Evolutionary conservation across 495 filamentous ascomycete genomes (phyloP).

Genomic region (Tetracladium marchalianum): DNA sequence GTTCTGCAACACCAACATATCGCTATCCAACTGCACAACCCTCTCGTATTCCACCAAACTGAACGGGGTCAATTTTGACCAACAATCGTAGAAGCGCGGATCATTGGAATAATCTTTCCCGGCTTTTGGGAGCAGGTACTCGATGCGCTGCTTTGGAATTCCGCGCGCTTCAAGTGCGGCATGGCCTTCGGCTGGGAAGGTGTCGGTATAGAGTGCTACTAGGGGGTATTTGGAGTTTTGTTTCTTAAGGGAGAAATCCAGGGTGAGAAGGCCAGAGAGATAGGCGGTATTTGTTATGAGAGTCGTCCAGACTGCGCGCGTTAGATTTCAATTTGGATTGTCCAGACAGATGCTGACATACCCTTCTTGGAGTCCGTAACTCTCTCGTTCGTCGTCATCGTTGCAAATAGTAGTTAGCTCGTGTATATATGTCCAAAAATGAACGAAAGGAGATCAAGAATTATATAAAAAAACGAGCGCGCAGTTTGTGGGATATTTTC

Average conservation of each 20-base stretch:
- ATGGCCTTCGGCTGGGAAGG: constrained; percentile 51
- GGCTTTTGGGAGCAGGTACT: constrained; percentile 49
- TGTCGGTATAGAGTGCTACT: constrained; percentile 67
- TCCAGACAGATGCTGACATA: neutral
- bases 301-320: constrained; percentile 56
- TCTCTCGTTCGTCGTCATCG: constrained; percentile 5
- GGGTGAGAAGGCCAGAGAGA: constrained; percentile 61
- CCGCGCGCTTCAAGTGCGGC: constrained; percentile 50
- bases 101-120: constrained; percentile 53
- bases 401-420: neutral
- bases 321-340: neutral
- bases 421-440: no score
- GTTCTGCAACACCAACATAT: constrained; percentile 68
- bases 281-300: constrained; percentile 70
- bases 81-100: constrained; percentile 71
- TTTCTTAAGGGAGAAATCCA: constrained; percentile 55
- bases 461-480: no score
- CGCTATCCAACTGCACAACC: constrained; percentile 71
- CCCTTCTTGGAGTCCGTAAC: constrained; percentile 13
- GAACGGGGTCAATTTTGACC: constrained; percentile 76
- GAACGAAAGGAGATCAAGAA: no score
- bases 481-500: no score
- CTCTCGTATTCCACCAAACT: constrained; percentile 59
- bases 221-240: constrained; percentile 55
- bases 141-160: constrained; percentile 51